A percentile compares a stretch with the other conserved stretches of the same genome.
Conservation (phyloP, 208 protist species). For the Herpetomonas muscarum region DNA sequence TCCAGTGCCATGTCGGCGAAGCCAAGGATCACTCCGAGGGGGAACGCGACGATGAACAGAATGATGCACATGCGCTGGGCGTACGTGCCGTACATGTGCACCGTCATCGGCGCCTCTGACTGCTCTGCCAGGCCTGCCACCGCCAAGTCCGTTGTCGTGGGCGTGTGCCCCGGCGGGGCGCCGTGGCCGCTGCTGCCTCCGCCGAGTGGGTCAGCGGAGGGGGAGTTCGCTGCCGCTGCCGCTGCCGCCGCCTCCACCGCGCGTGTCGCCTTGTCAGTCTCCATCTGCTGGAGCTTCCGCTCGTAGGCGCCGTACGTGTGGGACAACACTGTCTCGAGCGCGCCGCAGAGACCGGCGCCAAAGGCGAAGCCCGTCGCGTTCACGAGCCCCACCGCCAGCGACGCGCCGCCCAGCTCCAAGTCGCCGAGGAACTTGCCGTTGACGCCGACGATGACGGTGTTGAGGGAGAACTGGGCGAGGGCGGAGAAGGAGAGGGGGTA, state of each 20-base stretch:
- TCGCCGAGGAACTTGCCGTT: slow-evolving; percentile 56
- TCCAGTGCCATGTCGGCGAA: slow-evolving; percentile 51
- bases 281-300: slow-evolving; percentile 16
- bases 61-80: slow-evolving; percentile 79
- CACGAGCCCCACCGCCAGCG: slow-evolving; percentile 68
- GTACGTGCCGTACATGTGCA: slow-evolving; percentile 83
- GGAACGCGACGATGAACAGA: slow-evolving; percentile 57
- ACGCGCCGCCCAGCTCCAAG: slow-evolving; percentile 61
- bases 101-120: slow-evolving; percentile 8
- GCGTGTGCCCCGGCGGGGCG: background rate
- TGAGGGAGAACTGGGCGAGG: slow-evolving; percentile 74
- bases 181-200: background rate
- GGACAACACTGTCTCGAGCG: slow-evolving; percentile 80
- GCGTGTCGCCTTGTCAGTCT: slow-evolving; percentile 17
- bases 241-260: slow-evolving; percentile 7
- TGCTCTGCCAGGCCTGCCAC: slow-evolving; percentile 4
- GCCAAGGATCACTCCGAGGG: slow-evolving; percentile 61
- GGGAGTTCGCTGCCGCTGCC: background rate
- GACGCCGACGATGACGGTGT: slow-evolving; percentile 58
- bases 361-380: slow-evolving; percentile 87
- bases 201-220: too few species aligned
- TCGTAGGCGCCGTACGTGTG: slow-evolving; percentile 66
- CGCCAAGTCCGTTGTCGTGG: background rate
- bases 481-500: slow-evolving; percentile 69
- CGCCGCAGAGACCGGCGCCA: slow-evolving; percentile 75